These are phyloP conservation scores for Blastocystis sp. DNA, from an alignment of 352 stramenopile species.

Conservation along the genomic window DNA sequence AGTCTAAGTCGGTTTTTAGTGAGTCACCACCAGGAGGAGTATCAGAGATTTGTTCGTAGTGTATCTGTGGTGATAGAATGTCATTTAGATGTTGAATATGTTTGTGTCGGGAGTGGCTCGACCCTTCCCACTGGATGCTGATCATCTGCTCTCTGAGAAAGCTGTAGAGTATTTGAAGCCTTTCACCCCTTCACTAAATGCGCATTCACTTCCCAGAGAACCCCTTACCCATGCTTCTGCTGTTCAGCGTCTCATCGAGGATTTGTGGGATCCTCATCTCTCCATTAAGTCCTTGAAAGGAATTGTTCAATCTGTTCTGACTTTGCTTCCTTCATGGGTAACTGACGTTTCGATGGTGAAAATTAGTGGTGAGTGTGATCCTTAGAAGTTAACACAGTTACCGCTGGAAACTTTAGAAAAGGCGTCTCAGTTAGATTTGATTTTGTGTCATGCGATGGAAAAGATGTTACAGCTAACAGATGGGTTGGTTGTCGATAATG, in stretches of 20 bases:
- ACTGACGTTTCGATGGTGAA: not conserved
- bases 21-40: not conserved
- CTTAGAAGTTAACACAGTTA: not conserved
- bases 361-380: not conserved
- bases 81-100: not conserved
- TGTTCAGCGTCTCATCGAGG: not conserved
- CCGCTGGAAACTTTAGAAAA: not conserved
- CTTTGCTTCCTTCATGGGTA: not conserved
- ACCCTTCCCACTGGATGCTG: not conserved
- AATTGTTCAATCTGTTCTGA: not conserved
- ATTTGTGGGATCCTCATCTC: not conserved
- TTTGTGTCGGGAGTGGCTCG: not conserved
- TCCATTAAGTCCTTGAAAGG: not conserved
- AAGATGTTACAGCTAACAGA: constrained; percentile 10
- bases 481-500: constrained; percentile 16
- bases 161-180: not conserved
- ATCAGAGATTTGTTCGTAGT: not conserved
- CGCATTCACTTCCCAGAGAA: not conserved
- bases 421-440: constrained; percentile 40
- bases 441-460: constrained; percentile 32
- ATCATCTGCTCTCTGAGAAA: not conserved
- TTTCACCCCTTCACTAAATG: not conserved
- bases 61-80: not conserved
- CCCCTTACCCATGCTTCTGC: not conserved
- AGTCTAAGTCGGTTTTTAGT: not conserved